phyloP scores from a whole-genome alignment of 768 basidiomycete species.

The Hirschioporus abietinus region DNA sequence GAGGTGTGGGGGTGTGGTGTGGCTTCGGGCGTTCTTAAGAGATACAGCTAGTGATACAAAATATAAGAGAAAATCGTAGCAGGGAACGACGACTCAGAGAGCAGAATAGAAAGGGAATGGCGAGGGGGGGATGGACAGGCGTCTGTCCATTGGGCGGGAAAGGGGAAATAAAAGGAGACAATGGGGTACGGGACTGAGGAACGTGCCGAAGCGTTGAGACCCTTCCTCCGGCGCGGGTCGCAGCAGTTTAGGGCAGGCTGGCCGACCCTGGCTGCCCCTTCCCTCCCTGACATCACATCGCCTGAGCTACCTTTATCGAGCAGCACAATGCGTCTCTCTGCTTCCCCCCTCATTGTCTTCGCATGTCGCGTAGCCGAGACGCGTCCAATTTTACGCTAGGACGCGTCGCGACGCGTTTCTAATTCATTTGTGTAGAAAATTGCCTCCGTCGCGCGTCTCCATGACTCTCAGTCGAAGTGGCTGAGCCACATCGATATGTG shows the following conservation, averaged over 20 bases:
- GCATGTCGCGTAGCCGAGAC: not conserved
- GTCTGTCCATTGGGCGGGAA: not conserved
- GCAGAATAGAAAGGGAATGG: not conserved
- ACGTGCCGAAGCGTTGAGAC: not conserved
- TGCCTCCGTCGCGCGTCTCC: not conserved
- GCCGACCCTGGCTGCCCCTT: not conserved
- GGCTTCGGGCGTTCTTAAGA: not conserved
- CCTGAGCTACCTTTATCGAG: not conserved
- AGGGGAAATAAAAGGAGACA: not conserved
- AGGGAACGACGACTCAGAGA: not conserved
- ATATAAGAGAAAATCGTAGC: not conserved
- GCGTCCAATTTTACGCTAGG: too few relatives aligned
- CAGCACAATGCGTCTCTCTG: not conserved
- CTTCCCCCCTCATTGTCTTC: not conserved
- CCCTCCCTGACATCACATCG: not conserved
- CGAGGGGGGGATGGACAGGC: not conserved
- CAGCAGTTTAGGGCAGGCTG: not conserved
- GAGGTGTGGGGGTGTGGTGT: not conserved
- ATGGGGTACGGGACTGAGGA: not conserved
- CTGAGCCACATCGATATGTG: not conserved
- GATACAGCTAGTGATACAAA: slow-evolving; percentile 1
- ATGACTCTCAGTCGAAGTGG: too few relatives aligned
- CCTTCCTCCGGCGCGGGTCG: not conserved
- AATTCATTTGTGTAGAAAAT: not conserved
- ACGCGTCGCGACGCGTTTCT: not conserved